These are phyloP conservation scores for Botrytis fragariae DNA, from an alignment of 2,329 filamentous ascomycete genomes.

Conservation along the genomic window DNA sequence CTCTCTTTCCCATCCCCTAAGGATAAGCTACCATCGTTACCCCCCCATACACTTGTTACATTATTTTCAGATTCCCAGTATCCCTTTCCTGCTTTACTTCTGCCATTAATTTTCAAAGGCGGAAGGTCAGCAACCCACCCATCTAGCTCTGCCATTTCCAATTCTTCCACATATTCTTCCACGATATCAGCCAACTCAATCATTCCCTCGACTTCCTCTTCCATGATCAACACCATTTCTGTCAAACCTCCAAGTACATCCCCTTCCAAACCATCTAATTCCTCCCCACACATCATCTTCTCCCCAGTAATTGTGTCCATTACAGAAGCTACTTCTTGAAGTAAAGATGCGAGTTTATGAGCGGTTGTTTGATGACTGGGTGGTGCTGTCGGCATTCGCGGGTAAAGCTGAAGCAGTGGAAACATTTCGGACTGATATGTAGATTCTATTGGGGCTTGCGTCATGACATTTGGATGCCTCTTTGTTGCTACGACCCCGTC, in stretches of 20 bases:
- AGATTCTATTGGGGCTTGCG: background rate
- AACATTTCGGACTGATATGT: background rate
- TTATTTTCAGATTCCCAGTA: background rate
- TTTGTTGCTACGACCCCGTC: background rate
- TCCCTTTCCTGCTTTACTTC: background rate
- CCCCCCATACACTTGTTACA: background rate
- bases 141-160: slow-evolving; percentile 8
- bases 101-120: background rate
- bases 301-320: slow-evolving; percentile 16
- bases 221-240: slow-evolving; percentile 17
- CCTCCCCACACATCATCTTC: slow-evolving; percentile 18
- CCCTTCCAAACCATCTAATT: slow-evolving; percentile 6
- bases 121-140: background rate
- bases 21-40: background rate
- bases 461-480: background rate
- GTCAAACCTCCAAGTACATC: slow-evolving; percentile 13
- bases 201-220: slow-evolving; percentile 17
- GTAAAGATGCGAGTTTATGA: slow-evolving; percentile 5
- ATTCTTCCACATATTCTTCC: slow-evolving; percentile 18
- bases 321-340: slow-evolving; percentile 15
- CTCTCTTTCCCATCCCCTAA: background rate
- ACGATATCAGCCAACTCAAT: slow-evolving; percentile 13
- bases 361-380: slow-evolving; percentile 3
- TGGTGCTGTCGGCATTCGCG: background rate
- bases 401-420: background rate